phyloP scores from a whole-genome alignment of 2,329 filamentous ascomycete genomes.

The Daldinia sp. region DNA sequence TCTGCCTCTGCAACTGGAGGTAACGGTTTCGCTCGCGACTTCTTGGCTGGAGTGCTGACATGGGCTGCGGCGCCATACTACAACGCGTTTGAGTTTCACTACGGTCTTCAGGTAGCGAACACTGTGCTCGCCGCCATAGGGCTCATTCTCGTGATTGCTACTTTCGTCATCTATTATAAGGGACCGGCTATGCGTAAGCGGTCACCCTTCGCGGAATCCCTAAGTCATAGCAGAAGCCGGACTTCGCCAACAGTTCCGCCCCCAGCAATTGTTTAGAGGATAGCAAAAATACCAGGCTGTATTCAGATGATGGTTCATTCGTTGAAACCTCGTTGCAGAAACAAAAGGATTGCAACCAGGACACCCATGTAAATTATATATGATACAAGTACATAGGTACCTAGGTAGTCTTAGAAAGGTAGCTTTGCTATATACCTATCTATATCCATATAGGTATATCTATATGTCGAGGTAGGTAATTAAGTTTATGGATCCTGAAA shows the following conservation, averaged over 20 bases:
- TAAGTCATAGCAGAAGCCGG: conserved; percentile 19
- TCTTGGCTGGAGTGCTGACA: conserved; percentile 73
- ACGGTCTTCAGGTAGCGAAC: conserved; percentile 65
- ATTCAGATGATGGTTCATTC: neutral
- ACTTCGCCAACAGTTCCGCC: neutral
- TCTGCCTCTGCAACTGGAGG: conserved; percentile 75
- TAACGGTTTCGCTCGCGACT: conserved; percentile 74
- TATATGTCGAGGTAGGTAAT: too few species aligned
- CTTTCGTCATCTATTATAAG: conserved; percentile 68
- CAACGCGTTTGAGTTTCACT: conserved; percentile 55
- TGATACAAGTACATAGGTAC: too few species aligned
- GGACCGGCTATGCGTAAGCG: conserved; percentile 64
- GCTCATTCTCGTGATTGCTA: conserved; percentile 63
- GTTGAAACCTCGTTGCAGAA: neutral
- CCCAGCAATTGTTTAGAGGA: neutral
- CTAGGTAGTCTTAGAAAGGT: too few species aligned
- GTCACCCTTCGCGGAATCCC: conserved; percentile 66
- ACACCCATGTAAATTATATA: too few species aligned
- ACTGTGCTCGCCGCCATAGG: conserved; percentile 65
- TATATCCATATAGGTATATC: too few species aligned
- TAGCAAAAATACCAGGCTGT: neutral
- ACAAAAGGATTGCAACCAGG: neutral
- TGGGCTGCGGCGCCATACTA: conserved; percentile 70
- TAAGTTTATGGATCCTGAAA: too few species aligned
- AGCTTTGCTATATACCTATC: too few species aligned